phyloP scores from a whole-genome alignment of 1,284 basidiomycete genomes.

The Malassezia globosa region DNA sequence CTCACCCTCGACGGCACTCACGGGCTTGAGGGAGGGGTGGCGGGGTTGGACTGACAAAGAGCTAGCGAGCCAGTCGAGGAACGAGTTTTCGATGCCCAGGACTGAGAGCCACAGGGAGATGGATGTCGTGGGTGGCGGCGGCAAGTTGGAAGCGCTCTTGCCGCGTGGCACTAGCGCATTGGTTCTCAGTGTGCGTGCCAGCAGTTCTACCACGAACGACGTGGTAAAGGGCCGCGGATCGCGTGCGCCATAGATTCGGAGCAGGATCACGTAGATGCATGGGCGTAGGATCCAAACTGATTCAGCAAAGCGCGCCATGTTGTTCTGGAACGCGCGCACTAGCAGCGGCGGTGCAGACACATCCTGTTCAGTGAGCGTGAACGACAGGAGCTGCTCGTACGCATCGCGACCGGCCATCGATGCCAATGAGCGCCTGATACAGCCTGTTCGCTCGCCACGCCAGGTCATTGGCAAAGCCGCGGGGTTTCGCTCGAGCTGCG shows the following conservation, averaged over 20 bases:
- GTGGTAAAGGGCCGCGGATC: slow-evolving; percentile 27
- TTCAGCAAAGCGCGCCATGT: slow-evolving; percentile 24
- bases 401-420: slow-evolving; percentile 28
- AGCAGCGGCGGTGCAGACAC: slow-evolving; percentile 33
- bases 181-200: slow-evolving; percentile 27
- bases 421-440: slow-evolving; percentile 29
- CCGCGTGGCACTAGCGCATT: slow-evolving; percentile 20
- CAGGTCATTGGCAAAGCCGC: slow-evolving; percentile 20
- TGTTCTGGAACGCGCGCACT: slow-evolving; percentile 26
- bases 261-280: slow-evolving; percentile 34
- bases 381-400: slow-evolving; percentile 40
- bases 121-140: slow-evolving; percentile 14
- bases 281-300: slow-evolving; percentile 34
- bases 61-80: slow-evolving; percentile 29
- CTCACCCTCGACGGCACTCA: slow-evolving; percentile 46
- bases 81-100: slow-evolving; percentile 31
- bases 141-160: not conserved
- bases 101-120: slow-evolving; percentile 31
- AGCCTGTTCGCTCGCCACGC: slow-evolving; percentile 34
- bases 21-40: slow-evolving; percentile 23
- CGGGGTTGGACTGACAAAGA: slow-evolving; percentile 24
- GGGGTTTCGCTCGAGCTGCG: slow-evolving; percentile 28
- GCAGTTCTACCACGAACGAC: slow-evolving; percentile 30
- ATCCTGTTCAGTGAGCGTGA: slow-evolving; percentile 37
- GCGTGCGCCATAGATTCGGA: slow-evolving; percentile 30